phyloP scores from a whole-genome alignment of 73 alveolate genomes.

The Tetrahymena elliotti region DNA sequence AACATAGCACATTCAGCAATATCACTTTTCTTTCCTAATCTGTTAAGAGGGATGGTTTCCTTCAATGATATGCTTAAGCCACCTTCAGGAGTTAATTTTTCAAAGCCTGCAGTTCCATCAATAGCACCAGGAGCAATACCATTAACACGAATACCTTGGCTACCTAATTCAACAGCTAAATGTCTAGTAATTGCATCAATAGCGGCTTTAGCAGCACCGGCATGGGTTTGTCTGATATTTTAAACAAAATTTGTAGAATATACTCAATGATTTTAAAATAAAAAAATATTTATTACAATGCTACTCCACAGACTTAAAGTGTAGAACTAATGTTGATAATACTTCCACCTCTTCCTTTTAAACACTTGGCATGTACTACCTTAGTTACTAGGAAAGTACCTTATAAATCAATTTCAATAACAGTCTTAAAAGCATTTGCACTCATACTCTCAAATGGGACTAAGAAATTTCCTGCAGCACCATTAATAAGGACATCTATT shows the following conservation, averaged over 20 bases:
- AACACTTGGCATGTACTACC: constrained; percentile 53
- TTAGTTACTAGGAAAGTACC: constrained; percentile 74
- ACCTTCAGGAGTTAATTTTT: constrained; percentile 60
- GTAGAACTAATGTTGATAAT: constrained; percentile 74
- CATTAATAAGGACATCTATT: constrained; percentile 73
- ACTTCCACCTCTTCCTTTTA: constrained; percentile 66
- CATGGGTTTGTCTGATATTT: constrained; percentile 32
- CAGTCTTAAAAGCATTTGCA: constrained; percentile 76
- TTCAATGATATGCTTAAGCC: constrained; percentile 21
- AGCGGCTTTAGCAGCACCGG: constrained; percentile 86
- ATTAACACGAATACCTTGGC: constrained; percentile 64
- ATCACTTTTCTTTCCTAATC: constrained; percentile 53
- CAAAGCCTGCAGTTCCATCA: constrained; percentile 78
- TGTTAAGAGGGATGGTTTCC: constrained; percentile 36
- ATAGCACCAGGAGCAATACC: constrained; percentile 83
- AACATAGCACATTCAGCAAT: constrained; percentile 69
- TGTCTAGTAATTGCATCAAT: constrained; percentile 73
- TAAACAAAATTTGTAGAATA: background rate
- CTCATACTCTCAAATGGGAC: constrained; percentile 65
- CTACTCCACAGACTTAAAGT: constrained; percentile 67
- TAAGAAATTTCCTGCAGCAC: constrained; percentile 90
- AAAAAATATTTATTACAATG: constrained; percentile 22
- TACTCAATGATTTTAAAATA: background rate
- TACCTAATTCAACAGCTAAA: constrained; percentile 84
- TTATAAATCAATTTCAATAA: constrained; percentile 70